phyloP scores from a whole-genome alignment of 805 yeast genomes.

The Lipomyces lipofer region DNA sequence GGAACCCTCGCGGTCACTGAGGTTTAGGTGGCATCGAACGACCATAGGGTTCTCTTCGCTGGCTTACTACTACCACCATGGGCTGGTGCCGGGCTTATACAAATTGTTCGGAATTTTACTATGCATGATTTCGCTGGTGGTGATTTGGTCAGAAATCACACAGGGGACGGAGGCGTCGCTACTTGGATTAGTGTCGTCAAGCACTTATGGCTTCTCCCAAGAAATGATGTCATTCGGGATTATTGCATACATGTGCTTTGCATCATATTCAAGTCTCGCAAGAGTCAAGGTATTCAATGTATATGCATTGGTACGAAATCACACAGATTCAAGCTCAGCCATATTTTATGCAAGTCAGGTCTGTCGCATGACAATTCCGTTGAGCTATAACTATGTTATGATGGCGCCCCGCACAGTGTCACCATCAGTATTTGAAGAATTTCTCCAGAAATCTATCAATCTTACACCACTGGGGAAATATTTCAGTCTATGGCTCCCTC shows the following conservation, averaged over 20 bases:
- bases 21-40: slow-evolving; percentile 35
- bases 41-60: slow-evolving; percentile 46
- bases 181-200: slow-evolving; percentile 51
- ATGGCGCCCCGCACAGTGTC: slow-evolving; percentile 53
- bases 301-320: slow-evolving; percentile 69
- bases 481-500: slow-evolving; percentile 73
- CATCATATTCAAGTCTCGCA: slow-evolving; percentile 66
- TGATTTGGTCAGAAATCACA: slow-evolving; percentile 72
- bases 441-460: slow-evolving; percentile 74
- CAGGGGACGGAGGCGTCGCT: slow-evolving; percentile 69
- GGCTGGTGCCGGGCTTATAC: slow-evolving; percentile 49
- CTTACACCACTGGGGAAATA: slow-evolving; percentile 71
- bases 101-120: slow-evolving; percentile 49
- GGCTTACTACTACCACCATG: slow-evolving; percentile 46
- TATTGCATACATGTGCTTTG: slow-evolving; percentile 65
- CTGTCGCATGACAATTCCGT: slow-evolving; percentile 77
- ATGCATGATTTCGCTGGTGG: slow-evolving; percentile 49
- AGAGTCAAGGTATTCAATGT: slow-evolving; percentile 69
- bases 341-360: slow-evolving; percentile 78
- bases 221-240: slow-evolving; percentile 47
- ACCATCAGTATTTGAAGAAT: slow-evolving; percentile 57
- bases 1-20: slow-evolving; percentile 35
- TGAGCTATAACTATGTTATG: slow-evolving; percentile 75
- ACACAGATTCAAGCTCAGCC: slow-evolving; percentile 72
- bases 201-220: slow-evolving; percentile 45